Evolutionary conservation across 106 monocot species (phyloP).

Genomic region (Hemerocallis citrina): DNA sequence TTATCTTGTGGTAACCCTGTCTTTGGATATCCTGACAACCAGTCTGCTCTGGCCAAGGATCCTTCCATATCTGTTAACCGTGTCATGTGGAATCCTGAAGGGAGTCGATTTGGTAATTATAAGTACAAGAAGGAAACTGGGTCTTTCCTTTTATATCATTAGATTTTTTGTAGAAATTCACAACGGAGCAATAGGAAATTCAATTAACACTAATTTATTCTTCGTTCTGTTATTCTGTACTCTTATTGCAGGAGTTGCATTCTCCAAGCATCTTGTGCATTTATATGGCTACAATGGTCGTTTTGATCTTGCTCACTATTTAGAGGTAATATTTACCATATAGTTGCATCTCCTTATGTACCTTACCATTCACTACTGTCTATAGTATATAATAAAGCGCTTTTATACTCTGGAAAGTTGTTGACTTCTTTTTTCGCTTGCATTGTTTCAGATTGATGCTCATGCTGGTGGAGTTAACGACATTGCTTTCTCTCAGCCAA

Average conservation of each 20-base stretch:
- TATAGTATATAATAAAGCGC: neutral
- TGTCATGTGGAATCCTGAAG: constrained; percentile 36
- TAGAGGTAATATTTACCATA: constrained; percentile 30
- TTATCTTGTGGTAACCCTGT: constrained; percentile 5
- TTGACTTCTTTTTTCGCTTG: neutral
- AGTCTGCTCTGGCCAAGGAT: constrained; percentile 32
- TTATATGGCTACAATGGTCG: constrained; percentile 21
- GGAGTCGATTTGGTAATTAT: constrained; percentile 31
- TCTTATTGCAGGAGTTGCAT: constrained; percentile 24
- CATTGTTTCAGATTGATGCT: constrained; percentile 51
- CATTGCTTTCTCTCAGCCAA: constrained; percentile 64
- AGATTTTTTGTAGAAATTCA: neutral
- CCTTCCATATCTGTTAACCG: constrained; percentile 33
- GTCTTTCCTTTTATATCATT: neutral
- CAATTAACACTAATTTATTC: no score
- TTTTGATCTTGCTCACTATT: constrained; percentile 12
- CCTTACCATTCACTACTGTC: neutral
- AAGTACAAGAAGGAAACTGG: constrained; percentile 8
- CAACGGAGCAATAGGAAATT: neutral
- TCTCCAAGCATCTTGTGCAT: constrained; percentile 49
- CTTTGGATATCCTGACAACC: constrained; percentile 8
- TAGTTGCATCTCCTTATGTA: neutral
- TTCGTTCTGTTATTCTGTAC: neutral
- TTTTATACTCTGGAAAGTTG: neutral
- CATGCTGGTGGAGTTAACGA: constrained; percentile 75